phyloP scores from a whole-genome alignment of 2,329 filamentous ascomycete species.

The Fusarium denticulatum region DNA sequence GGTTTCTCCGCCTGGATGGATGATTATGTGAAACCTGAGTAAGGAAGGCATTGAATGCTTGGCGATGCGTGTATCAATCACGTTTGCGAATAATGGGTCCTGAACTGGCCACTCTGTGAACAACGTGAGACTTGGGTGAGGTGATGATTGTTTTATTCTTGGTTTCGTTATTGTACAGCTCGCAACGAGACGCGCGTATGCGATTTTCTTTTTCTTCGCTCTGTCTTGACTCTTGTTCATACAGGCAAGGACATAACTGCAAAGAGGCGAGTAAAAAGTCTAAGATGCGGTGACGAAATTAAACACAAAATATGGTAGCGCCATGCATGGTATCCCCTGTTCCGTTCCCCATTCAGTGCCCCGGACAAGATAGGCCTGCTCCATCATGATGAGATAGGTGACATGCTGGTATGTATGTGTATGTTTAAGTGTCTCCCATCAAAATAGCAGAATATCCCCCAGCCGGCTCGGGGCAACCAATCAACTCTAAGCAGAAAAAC shows the following conservation, averaged over 20 bases:
- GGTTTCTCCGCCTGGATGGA: slow-evolving; percentile 7
- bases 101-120: slow-evolving; percentile 8
- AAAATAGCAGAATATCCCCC: slow-evolving; percentile 18
- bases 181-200: not conserved
- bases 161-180: slow-evolving; percentile 13
- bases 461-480: slow-evolving; percentile 20
- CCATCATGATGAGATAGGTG: slow-evolving; percentile 4
- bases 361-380: slow-evolving; percentile 15
- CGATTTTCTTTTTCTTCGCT: slow-evolving; percentile 1
- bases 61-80: slow-evolving; percentile 5
- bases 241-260: not conserved
- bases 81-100: slow-evolving; percentile 22
- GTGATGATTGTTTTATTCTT: slow-evolving; percentile 16
- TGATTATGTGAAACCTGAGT: slow-evolving; percentile 28
- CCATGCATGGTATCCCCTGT: slow-evolving; percentile 27
- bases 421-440: not conserved
- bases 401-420: not conserved
- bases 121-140: slow-evolving; percentile 17
- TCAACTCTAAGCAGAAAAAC: slow-evolving; percentile 16
- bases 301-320: slow-evolving; percentile 19
- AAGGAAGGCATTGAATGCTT: slow-evolving; percentile 12
- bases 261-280: not conserved
- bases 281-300: slow-evolving; percentile 33
- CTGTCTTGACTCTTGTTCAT: not conserved
- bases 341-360: slow-evolving; percentile 17